Base-by-base conservation (phyloP, 2,329 filamentous ascomycete genomes). In the Apiospora marii region DNA sequence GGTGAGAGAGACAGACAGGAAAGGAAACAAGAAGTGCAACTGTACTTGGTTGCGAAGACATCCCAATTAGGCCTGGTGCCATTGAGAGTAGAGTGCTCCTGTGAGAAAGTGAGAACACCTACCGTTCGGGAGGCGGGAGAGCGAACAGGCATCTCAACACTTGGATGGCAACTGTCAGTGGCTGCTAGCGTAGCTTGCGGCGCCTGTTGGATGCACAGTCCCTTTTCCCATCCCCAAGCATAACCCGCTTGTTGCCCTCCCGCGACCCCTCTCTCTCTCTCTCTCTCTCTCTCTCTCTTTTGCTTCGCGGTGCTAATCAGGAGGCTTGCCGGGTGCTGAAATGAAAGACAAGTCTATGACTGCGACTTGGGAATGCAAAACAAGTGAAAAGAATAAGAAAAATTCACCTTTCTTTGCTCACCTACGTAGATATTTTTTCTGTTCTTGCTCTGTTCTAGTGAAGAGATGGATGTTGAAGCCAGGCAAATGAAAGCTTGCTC, bases 131-230 rank as follows among this genome's bases (percentile, higher is more conserved):
- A 64, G 58, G 19, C 58, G 58, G 58, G 34, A 64, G n/a, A 64
- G 58, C 34, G 58, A 64, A 37, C 58, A 64, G 30, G 30, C 34
- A n/a, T 41, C 34, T 64, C 30, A 64, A n/a, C 58, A 64, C 58
- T 64, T 22, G 41, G 58, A 64, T 41, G 58, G 58, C 58, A 64
- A 64, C 58, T 64, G 58, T 41, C 58, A 64, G 58, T 41, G 58
- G 58, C 58, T 64, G 58, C 58, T 64, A 64, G 58, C 58, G 58
- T 64, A 34, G 58, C 34, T 64, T 34, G 30, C 58, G 58, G 34
- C 34, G 58, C 58, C 58, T 64, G 58, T 64, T 41, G 58, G 58
- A 64, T 64, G 58, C 58, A 64, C 58, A 64, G 58, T 64, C 58
- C 58, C 58, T 41, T 37, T 41, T 22, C 58, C 58, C 58, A 2